Conservation (phyloP, 1,139 yeast species). For the Blastobotrys indianensis region DNA sequence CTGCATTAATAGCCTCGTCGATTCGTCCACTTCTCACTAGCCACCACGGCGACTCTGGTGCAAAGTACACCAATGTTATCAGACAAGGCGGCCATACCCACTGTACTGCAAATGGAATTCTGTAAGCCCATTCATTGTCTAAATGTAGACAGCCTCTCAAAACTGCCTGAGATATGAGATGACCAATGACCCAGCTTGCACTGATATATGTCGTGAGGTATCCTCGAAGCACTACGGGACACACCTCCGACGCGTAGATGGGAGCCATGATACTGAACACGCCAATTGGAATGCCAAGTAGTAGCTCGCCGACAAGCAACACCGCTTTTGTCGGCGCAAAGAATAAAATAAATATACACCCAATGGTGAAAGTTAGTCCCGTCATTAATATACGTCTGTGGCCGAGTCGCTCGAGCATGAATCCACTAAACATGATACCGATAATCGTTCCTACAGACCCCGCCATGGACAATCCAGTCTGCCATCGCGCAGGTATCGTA, state of each 20-base stretch:
- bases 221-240: slow-evolving; percentile 41
- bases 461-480: slow-evolving; percentile 20
- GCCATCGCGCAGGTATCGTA: slow-evolving; percentile 36
- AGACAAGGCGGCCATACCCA: slow-evolving; percentile 60
- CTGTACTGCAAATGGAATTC: slow-evolving; percentile 47
- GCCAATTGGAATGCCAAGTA: slow-evolving; percentile 44
- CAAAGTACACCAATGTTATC: slow-evolving; percentile 43
- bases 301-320: slow-evolving; percentile 38
- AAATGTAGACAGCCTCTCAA: slow-evolving; percentile 3
- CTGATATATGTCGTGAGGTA: slow-evolving; percentile 39
- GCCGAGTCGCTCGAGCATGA: slow-evolving; percentile 33
- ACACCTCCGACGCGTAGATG: slow-evolving; percentile 44
- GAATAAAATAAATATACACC: slow-evolving; percentile 39
- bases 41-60: slow-evolving; percentile 58
- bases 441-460: slow-evolving; percentile 32
- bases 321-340: slow-evolving; percentile 30
- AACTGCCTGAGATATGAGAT: slow-evolving; percentile 26
- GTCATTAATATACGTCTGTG: slow-evolving; percentile 37
- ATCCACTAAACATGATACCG: slow-evolving; percentile 41
- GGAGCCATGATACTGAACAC: slow-evolving; percentile 41
- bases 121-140: slow-evolving; percentile 30
- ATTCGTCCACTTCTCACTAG: slow-evolving; percentile 38
- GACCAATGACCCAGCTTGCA: slow-evolving; percentile 42
- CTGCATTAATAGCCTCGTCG: slow-evolving; percentile 22
- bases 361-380: slow-evolving; percentile 30